These are phyloP conservation scores for Sclerotinia borealis DNA, from an alignment of 2,329 filamentous ascomycete species.

Conservation along the genomic window DNA sequence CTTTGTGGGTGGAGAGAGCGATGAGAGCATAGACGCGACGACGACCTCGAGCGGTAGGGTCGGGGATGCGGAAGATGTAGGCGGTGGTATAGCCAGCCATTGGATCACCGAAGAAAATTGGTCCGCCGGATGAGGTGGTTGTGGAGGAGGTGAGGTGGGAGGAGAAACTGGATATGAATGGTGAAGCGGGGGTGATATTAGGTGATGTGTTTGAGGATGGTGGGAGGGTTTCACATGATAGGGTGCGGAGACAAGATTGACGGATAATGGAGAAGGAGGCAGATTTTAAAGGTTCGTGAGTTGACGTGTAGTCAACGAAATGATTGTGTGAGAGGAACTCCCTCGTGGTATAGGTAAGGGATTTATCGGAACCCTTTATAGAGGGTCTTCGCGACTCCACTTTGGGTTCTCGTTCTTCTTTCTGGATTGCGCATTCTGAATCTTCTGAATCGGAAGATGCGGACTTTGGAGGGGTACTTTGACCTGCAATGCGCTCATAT, in stretches of 20 bases:
- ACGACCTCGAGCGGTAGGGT: constrained; percentile 60
- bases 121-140: constrained; percentile 53
- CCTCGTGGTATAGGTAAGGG: constrained; percentile 36
- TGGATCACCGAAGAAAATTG: constrained; percentile 63
- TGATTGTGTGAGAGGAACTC: constrained; percentile 50
- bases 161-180: constrained; percentile 35
- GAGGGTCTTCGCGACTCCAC: constrained; percentile 1
- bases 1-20: constrained; percentile 58
- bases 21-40: constrained; percentile 65
- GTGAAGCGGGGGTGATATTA: constrained; percentile 36
- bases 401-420: constrained; percentile 18
- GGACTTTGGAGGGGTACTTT: constrained; percentile 28
- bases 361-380: constrained; percentile 20
- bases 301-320: constrained; percentile 62
- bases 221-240: constrained; percentile 61
- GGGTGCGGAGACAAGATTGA: constrained; percentile 58
- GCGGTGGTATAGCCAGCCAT: constrained; percentile 62
- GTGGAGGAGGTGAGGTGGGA: constrained; percentile 33
- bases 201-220: constrained; percentile 37
- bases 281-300: constrained; percentile 55
- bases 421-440: constrained; percentile 23
- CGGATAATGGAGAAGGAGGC: constrained; percentile 62
- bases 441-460: constrained; percentile 27
- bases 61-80: constrained; percentile 64
- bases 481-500: constrained; percentile 49